Conservation (phyloP, 805 yeast genomes). For the Candida endomychidarum region DNA sequence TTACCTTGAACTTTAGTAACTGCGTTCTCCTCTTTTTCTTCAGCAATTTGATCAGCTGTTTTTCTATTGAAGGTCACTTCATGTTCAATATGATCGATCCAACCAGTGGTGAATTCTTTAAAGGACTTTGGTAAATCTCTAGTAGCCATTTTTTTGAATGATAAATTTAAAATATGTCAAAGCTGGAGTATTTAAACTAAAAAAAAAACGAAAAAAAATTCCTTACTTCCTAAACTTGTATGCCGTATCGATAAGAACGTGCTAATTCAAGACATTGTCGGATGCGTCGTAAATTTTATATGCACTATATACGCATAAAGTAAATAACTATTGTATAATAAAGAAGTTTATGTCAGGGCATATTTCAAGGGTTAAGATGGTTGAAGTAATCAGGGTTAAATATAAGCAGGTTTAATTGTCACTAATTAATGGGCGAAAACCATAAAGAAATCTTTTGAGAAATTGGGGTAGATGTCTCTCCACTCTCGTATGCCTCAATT, state of each 20-base stretch:
- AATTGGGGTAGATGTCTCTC: no score
- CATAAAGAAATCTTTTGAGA: no score
- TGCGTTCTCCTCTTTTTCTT: slow-evolving; percentile 16
- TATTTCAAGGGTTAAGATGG: no score
- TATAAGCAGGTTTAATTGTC: no score
- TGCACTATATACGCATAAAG: no score
- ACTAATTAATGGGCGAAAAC: no score
- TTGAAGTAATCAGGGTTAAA: no score
- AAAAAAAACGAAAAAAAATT: not conserved
- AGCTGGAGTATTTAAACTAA: slow-evolving; percentile 1
- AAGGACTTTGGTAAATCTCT: slow-evolving; percentile 53
- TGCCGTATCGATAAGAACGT: slow-evolving; percentile 5
- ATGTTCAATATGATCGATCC: slow-evolving; percentile 40
- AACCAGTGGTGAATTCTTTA: slow-evolving; percentile 36
- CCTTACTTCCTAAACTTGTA: no score
- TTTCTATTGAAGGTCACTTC: slow-evolving; percentile 44
- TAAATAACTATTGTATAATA: no score
- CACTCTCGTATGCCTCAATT: no score
- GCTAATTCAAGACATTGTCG: slow-evolving; percentile 4
- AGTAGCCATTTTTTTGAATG: slow-evolving; percentile 23
- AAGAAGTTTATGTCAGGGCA: no score
- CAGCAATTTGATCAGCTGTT: slow-evolving; percentile 24
- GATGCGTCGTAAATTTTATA: slow-evolving; percentile 3
- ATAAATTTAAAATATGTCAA: not conserved
- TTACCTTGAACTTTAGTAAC: slow-evolving; percentile 8